phyloP scores from a whole-genome alignment of 2,329 filamentous ascomycete species.

The Verticillium isaacii region DNA sequence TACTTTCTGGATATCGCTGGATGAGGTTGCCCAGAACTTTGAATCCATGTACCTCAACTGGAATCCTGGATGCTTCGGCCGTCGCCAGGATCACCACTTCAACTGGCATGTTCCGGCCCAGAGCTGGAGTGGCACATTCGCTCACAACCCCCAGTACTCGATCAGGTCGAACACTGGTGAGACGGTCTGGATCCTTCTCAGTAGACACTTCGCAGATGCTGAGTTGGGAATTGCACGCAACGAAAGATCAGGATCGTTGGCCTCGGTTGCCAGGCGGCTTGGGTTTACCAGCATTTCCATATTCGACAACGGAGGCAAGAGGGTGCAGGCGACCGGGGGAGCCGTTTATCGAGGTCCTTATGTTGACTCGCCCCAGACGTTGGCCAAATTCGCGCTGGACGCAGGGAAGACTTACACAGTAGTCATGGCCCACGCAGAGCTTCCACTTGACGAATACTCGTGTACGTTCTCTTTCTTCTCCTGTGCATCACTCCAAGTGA shows the following conservation, averaged over 20 bases:
- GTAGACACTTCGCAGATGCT: slow-evolving; percentile 74
- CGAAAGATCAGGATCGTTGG: slow-evolving; percentile 28
- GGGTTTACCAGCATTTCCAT: slow-evolving; percentile 88
- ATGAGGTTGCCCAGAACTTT: slow-evolving; percentile 85
- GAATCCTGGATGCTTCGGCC: slow-evolving; percentile 79
- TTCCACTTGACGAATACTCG: slow-evolving; percentile 69
- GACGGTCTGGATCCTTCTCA: slow-evolving; percentile 78
- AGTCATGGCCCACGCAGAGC: slow-evolving; percentile 73
- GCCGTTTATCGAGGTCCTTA: slow-evolving; percentile 74
- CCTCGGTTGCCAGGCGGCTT: slow-evolving; percentile 46
- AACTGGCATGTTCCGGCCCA: slow-evolving; percentile 63
- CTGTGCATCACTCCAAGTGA: slow-evolving; percentile 53
- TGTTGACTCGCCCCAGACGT: slow-evolving; percentile 88
- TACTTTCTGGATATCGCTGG: slow-evolving; percentile 91
- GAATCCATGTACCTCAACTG: slow-evolving; percentile 97
- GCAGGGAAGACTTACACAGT: slow-evolving; percentile 46
- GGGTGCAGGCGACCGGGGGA: slow-evolving; percentile 70
- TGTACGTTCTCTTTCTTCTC: slow-evolving; percentile 87
- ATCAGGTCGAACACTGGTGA: slow-evolving; percentile 54
- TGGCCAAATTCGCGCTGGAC: slow-evolving; percentile 59
- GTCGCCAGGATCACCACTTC: slow-evolving; percentile 88
- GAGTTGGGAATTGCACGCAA: slow-evolving; percentile 53
- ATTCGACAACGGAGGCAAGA: slow-evolving; percentile 65
- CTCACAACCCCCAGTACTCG: slow-evolving; percentile 69
- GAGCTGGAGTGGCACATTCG: slow-evolving; percentile 49